These are phyloP conservation scores for Tetrapisispora phaffii DNA, from an alignment of 805 yeast genomes.

Conservation along the genomic window DNA sequence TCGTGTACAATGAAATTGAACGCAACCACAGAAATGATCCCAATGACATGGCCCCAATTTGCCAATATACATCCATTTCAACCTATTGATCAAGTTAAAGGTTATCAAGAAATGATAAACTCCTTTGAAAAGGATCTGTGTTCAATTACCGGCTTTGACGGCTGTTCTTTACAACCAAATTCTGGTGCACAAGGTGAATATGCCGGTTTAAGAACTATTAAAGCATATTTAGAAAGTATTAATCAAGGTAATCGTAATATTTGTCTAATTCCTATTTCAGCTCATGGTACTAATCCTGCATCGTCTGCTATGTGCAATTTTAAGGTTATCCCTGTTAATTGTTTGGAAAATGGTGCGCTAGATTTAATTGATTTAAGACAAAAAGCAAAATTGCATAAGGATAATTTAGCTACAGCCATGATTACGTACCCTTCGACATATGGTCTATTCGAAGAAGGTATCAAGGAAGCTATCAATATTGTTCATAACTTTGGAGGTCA, in stretches of 20 bases:
- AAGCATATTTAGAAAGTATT: slow-evolving; percentile 57
- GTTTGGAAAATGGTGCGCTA: slow-evolving; percentile 75
- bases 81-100: slow-evolving; percentile 80
- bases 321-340: slow-evolving; percentile 87
- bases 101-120: slow-evolving; percentile 63
- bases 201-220: slow-evolving; percentile 82
- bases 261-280: slow-evolving; percentile 92
- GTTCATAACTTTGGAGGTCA: slow-evolving; percentile 87
- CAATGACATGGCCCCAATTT: slow-evolving; percentile 92
- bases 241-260: slow-evolving; percentile 72
- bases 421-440: slow-evolving; percentile 96
- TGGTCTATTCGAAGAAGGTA: slow-evolving; percentile 91
- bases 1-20: slow-evolving; percentile 97
- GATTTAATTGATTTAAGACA: slow-evolving; percentile 65
- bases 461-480: slow-evolving; percentile 71
- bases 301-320: slow-evolving; percentile 96
- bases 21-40: slow-evolving; percentile 89
- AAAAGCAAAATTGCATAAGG: slow-evolving; percentile 62
- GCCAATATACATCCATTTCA: slow-evolving; percentile 85
- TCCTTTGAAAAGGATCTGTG: slow-evolving; percentile 80
- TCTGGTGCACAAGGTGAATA: slow-evolving; percentile 99
- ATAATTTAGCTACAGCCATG: slow-evolving; percentile 82
- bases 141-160: slow-evolving; percentile 87
- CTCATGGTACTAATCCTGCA: slow-evolving; percentile 98
- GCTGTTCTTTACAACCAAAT: slow-evolving; percentile 88